Evolutionary conservation across 1,284 basidiomycete species (phyloP), one percentile per base, ranked within the genome.

Genomic region (Phenoliferia sp.): DNA sequence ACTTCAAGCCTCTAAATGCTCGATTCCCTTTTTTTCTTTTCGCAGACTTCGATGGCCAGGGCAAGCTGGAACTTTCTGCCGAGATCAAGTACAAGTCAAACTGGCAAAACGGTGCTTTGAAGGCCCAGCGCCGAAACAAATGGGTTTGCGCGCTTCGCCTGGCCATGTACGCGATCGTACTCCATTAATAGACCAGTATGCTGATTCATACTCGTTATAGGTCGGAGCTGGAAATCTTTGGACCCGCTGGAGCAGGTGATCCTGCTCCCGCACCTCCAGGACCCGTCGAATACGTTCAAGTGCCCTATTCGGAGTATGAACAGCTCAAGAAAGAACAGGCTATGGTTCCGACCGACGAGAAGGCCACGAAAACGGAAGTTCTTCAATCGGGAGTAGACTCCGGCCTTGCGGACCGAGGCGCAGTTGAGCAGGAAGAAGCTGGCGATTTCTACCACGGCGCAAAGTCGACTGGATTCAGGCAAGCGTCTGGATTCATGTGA

Each of bases 31-130:
- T 52, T 19, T 3, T 22, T 44, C 33, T 12, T 1, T 28, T 15
- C 22, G 34, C 29, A 85, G 91, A 93, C 78, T 89, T 94, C 74
- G 88, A 88, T 29, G 89, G 85, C 4, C 92, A 95, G 77, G 84
- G 84, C 69, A 91, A 88, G 78, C 85, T 95, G 83, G 83, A 84
- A 0, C 82, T 95, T 26, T 85, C 85, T 69, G 88, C 89, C 32
- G 88, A 90, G 76, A 95, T 95, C 80, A 89, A 88, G 78, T 94
- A 93, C 83, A 33, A 92, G 82, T 88, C 87, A 73, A 95, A 94
- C 78, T 89, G 87, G 82, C 91, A 93, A 78, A 89, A 91, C 75
- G 87, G 86, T 29, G 85, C 87, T 0, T 80, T 94, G 52, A 92
- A 83, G 83, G 61, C 64, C 0, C 81, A 89, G 80, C 86, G 92